phyloP scores from a whole-genome alignment of 257 asterid species.

The Solanum tarijense region DNA sequence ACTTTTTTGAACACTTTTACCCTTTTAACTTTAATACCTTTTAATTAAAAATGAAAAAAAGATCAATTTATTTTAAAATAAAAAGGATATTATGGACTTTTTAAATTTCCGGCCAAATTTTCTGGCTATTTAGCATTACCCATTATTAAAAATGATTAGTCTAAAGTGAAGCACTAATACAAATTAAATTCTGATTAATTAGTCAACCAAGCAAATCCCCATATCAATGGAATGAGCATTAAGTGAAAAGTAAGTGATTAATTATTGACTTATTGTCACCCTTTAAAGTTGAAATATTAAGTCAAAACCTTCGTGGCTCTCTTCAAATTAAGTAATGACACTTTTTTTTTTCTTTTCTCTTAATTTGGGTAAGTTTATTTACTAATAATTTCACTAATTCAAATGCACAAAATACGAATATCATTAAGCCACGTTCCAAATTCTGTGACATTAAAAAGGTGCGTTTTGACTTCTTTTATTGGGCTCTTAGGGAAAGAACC shows the following conservation, averaged over 20 bases:
- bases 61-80: too few species aligned
- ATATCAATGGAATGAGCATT: neutral
- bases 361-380: neutral
- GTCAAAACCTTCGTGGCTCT: neutral
- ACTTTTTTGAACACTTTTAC: too few species aligned
- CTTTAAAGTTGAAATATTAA: neutral
- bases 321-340: slow-evolving; percentile 8
- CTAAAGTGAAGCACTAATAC: neutral
- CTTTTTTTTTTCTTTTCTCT: neutral
- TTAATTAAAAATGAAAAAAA: too few species aligned
- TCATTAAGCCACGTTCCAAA: slow-evolving; percentile 23
- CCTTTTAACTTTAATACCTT: too few species aligned
- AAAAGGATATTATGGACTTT: too few species aligned
- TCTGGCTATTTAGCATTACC: too few species aligned
- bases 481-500: neutral
- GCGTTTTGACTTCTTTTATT: neutral
- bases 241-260: neutral
- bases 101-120: too few species aligned
- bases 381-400: slow-evolving; percentile 16
- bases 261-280: neutral
- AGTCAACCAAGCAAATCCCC: slow-evolving; percentile 1
- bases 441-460: neutral
- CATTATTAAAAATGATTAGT: neutral
- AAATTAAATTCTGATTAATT: neutral
- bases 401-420: slow-evolving; percentile 15